These are phyloP conservation scores for Pleurotus ostreatus DNA, from an alignment of 768 basidiomycete species.

Conservation along the genomic window DNA sequence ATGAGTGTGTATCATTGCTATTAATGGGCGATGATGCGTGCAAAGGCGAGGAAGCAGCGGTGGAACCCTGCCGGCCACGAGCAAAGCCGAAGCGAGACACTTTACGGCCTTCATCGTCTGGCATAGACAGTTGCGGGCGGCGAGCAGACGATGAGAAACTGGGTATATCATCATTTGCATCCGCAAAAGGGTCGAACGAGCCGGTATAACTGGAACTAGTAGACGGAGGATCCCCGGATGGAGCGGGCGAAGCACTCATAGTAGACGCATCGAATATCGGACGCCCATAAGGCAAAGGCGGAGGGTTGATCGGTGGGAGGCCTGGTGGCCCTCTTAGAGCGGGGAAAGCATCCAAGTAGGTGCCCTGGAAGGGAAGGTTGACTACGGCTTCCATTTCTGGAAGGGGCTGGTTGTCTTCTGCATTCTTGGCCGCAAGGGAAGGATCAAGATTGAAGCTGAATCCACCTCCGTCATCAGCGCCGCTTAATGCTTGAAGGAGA, in stretches of 20 bases:
- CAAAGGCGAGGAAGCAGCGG: constrained; percentile 53
- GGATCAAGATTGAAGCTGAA: constrained; percentile 89
- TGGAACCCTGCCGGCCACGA: constrained; percentile 60
- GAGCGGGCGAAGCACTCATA: constrained; percentile 29
- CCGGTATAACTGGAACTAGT: constrained; percentile 58
- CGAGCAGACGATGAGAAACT: constrained; percentile 26
- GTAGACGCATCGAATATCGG: constrained; percentile 54
- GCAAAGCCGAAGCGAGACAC: constrained; percentile 83
- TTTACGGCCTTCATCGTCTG: constrained; percentile 63
- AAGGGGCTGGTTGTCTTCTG: constrained; percentile 33
- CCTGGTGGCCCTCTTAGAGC: constrained; percentile 38
- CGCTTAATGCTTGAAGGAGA: constrained; percentile 68
- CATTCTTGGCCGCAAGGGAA: constrained; percentile 54
- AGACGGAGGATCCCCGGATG: constrained; percentile 40
- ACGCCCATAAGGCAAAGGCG: constrained; percentile 51
- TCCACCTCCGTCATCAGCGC: constrained; percentile 57
- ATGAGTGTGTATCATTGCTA: constrained; percentile 40
- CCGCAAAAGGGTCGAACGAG: constrained; percentile 80
- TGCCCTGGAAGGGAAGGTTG: constrained; percentile 56
- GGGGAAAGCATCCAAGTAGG: constrained; percentile 70
- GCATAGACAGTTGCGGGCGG: constrained; percentile 30
- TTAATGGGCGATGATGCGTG: constrained; percentile 54
- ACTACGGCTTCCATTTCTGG: constrained; percentile 51
- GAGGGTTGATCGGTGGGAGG: constrained; percentile 33
- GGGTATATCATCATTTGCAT: constrained; percentile 46